Conservation (phyloP, 306 rosid genomes). For the Ammopiptanthus mongolicus region DNA sequence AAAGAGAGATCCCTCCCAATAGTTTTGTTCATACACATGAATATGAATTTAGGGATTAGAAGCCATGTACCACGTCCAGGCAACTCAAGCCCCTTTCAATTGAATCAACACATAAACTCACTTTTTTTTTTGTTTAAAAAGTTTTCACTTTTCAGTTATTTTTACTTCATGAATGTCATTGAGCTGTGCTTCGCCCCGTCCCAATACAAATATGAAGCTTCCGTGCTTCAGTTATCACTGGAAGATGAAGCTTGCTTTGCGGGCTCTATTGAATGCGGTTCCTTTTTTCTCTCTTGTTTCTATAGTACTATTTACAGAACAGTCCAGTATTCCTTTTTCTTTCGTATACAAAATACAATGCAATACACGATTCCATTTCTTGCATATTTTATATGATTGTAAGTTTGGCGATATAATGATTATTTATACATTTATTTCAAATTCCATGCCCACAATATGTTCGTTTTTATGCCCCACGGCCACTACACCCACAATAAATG, state of each 20-base stretch:
- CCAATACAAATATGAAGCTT: too few relatives aligned
- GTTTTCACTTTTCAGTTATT: too few relatives aligned
- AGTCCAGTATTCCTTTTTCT: neutral
- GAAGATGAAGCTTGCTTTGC: neutral
- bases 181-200: too few relatives aligned
- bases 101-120: too few relatives aligned
- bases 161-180: too few relatives aligned
- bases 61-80: too few relatives aligned
- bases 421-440: neutral
- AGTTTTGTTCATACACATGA: too few relatives aligned
- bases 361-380: neutral
- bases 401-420: neutral
- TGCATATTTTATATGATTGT: neutral
- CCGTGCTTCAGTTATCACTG: neutral
- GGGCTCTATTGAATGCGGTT: neutral
- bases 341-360: neutral
- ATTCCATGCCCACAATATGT: neutral
- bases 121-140: too few relatives aligned
- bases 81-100: too few relatives aligned
- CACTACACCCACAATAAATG: neutral
- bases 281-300: neutral
- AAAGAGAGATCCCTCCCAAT: too few relatives aligned
- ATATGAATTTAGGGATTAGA: too few relatives aligned
- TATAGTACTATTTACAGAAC: neutral
- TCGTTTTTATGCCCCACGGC: conserved; percentile 2